Evolutionary conservation across 129 eudicot species (phyloP), one percentile per base, ranked within the genome.

Genomic region (Mikania micrantha): DNA sequence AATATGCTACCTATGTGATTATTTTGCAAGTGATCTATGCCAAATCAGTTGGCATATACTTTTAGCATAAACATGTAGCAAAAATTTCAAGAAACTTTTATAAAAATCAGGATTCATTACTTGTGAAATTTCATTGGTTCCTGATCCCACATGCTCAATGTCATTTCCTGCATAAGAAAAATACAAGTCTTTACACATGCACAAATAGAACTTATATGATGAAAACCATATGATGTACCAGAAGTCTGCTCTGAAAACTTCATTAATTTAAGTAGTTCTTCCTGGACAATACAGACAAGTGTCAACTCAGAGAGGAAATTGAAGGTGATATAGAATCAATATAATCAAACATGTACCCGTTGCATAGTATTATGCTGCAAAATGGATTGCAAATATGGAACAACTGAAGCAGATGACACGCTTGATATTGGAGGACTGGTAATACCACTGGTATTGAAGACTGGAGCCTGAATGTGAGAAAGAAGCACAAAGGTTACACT

Each of bases 331-430:
- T 45, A 42, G 19, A 48, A 49, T 69, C 61, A 50, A 74, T 66
- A 60, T 52, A 39, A 66, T 54, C 15, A 82, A 31, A 38, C 60
- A 31, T 74, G 45, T 87, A 93, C 99, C 78, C 95, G 78, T 81
- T 93, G 96, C 84, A 81, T 62, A 12, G 54, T 38, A 69, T 89
- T 89, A 64, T 93, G 95, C 79, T 93, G 96, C 77, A 93, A 74
- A 61, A 93, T 81, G 66, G 74, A 75, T 65, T 89, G 96, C 80
- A 93, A 74, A 60, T 90, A 84, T 45, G 92, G 99, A 78, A 86
- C 85, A 52, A 89, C 70, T 36, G 90, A 80, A 76, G 86, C 74
- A 70, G 90, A 85, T 40, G 91, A 42, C 73, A 76, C 67, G 54
- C 48, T 61, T 64, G 86, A 74, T 32, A 36, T 25, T 27, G 54